A percentile compares a stretch with the other conserved stretches of the same genome.
phyloP scores from a whole-genome alignment of 306 rosid genomes.

The Pueraria montana region DNA sequence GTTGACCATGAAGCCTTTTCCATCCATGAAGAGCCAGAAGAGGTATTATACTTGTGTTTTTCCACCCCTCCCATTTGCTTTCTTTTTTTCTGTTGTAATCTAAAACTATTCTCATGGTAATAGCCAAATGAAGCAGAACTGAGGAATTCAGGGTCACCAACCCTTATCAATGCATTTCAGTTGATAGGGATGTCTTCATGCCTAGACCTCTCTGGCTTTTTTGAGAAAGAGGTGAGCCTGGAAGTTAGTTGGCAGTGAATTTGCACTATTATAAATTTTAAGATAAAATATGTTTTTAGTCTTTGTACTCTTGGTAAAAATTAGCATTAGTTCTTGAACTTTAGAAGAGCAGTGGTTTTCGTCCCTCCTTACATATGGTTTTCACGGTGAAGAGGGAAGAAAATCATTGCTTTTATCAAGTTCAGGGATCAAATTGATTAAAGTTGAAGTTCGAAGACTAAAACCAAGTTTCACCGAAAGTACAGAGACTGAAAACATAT shows the following conservation, averaged over 20 bases:
- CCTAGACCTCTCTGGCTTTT: conserved; percentile 95
- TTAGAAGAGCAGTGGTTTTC: no score
- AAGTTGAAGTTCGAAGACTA: no score
- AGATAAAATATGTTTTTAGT: no score
- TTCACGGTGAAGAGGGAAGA: no score
- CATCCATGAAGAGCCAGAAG: conserved; percentile 66
- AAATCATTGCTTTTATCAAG: no score
- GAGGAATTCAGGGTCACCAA: conserved; percentile 60
- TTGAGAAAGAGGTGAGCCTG: conserved; percentile 87
- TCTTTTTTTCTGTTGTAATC: conserved; percentile 15
- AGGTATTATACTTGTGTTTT: conserved; percentile 56
- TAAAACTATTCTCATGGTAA: conserved; percentile 43
- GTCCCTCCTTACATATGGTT: no score
- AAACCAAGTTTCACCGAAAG: no score
- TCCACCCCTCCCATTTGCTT: no score
- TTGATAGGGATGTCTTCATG: conserved; percentile 93
- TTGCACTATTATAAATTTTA: neutral
- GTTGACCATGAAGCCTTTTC: conserved; percentile 63
- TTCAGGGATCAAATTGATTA: no score
- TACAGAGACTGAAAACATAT: no score
- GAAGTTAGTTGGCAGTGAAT: neutral
- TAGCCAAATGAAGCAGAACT: conserved; percentile 63
- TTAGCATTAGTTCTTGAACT: no score
- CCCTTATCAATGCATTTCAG: conserved; percentile 87
- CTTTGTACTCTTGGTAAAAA: no score